Evolutionary conservation across 495 filamentous ascomycete genomes (phyloP), one percentile per base, ranked within the genome.

Genomic region (Cairneyella variabilis): DNA sequence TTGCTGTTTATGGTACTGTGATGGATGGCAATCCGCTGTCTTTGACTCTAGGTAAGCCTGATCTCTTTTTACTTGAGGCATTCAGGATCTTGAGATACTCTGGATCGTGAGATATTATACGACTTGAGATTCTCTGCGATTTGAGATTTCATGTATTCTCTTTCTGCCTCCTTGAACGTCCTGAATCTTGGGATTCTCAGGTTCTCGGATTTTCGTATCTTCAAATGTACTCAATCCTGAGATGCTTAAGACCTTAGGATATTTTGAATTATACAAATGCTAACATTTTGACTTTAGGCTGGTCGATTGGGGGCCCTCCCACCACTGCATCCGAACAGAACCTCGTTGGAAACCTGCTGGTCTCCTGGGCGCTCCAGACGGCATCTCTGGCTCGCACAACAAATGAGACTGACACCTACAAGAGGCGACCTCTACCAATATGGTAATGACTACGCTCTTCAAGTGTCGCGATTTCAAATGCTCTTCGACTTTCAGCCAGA

Each of bases 311-410:
- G 14, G 51, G 51, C 6, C 28, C 22, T 7, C 64, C 27, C 40
- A n/a, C 46, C 17, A 36, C 23, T 17, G 22, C 16, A 3, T 4
- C 14, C 14, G 23, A 6, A 12, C 51, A 34, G 14, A 32, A 32
- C 28, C 28, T 32, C 28, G 37, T 60, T 11, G 38, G 43, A 20
- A 57, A 55, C 39, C 56, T 64, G 8, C 23, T 44, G 59, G 53
- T 14, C 52, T 66, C 6, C 48, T 59, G 22, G 62, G 58, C 23
- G 27, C 44, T 34, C 47, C 58, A 23, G 21, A 53, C n/a, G 59
- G 77, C 18, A 61, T 83, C 5, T 69, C 66, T 37, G 75, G 75
- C 46, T 77, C 51, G 2, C 80, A 83, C 56, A 79, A 76, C 59
- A 74, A 76, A 28, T 56, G 80, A 83, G 62, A 57, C 66, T 21